These are phyloP conservation scores for Poterioochromonas sp. DNA, from an alignment of 352 stramenopile genomes.

Conservation along the genomic window DNA sequence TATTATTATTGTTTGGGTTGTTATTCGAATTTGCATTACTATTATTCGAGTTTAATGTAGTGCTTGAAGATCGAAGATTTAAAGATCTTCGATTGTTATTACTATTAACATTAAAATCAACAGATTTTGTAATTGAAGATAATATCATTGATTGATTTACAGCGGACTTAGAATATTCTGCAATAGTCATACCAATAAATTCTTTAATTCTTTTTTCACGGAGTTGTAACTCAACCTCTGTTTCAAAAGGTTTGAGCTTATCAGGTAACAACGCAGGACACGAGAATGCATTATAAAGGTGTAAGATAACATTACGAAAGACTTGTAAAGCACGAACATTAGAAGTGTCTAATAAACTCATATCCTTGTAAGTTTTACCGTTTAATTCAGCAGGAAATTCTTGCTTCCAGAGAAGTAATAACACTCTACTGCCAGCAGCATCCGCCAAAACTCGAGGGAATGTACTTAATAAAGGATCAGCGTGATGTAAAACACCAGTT, in stretches of 20 bases:
- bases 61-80: no score
- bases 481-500: neutral
- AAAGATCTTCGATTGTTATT: no score
- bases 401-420: neutral
- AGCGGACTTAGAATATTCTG: neutral
- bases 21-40: no score
- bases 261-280: neutral
- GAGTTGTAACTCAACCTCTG: neutral
- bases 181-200: neutral
- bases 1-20: no score
- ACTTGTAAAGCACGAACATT: neutral
- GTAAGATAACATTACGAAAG: slow-evolving; percentile 9
- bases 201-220: neutral
- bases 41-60: no score
- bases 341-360: neutral
- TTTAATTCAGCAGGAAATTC: neutral
- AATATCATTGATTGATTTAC: neutral
- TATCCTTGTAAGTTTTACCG: neutral
- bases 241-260: neutral
- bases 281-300: neutral
- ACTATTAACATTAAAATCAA: no score
- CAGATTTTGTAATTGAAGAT: no score
- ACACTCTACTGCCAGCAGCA: neutral
- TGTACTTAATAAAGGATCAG: slow-evolving; percentile 1
- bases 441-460: neutral